Base-by-base conservation (phyloP, 768 basidiomycete species). In the Mycena kentingensis region DNA sequence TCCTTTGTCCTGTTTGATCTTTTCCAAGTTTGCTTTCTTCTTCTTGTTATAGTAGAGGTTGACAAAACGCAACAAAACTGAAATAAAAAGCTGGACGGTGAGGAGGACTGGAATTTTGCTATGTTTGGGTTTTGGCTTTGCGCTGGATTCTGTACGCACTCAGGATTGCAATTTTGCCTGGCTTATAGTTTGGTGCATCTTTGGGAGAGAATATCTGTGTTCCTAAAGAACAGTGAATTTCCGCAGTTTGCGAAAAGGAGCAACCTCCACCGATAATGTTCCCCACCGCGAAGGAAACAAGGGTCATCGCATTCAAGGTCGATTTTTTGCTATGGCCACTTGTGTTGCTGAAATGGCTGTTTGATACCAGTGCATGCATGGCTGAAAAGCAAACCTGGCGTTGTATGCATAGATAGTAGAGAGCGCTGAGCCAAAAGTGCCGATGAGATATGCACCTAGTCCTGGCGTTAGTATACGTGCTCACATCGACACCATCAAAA, bases 301-400 rank as follows among this genome's bases (percentile, higher is more conserved):
- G 65, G 2, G 81, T 84, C 75, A 84, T 72, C 4, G 82, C 78
- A 49, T 84, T 84, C 57, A 84, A 75, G 2, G 83, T 85, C 54
- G 80, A 78, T 71, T 86, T 87, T 73, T 87, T 86, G 5, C 84
- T 86, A 46, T 84, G 80, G 0, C 83, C 83, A 28, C 77, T 77
- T 0, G 79, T 85, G 63, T 87, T 85, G 47, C 78, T n/a, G n/a
- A n/a, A n/a, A n/a, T n/a, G n/a, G n/a, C n/a, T n/a, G n/a, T n/a
- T n/a, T n/a, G n/a, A n/a, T n/a, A n/a, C n/a, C n/a, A n/a, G n/a
- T n/a, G n/a, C n/a, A n/a, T n/a, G n/a, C n/a, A n/a, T n/a, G n/a
- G n/a, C n/a, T n/a, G n/a, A n/a, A n/a, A n/a, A n/a, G n/a, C n/a
- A n/a, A n/a, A n/a, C n/a, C n/a, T 79, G 6, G 83, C 81, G 46